Base-by-base conservation (phyloP, 2,329 filamentous ascomycete genomes). In the Fusarium solani-melongenae region DNA sequence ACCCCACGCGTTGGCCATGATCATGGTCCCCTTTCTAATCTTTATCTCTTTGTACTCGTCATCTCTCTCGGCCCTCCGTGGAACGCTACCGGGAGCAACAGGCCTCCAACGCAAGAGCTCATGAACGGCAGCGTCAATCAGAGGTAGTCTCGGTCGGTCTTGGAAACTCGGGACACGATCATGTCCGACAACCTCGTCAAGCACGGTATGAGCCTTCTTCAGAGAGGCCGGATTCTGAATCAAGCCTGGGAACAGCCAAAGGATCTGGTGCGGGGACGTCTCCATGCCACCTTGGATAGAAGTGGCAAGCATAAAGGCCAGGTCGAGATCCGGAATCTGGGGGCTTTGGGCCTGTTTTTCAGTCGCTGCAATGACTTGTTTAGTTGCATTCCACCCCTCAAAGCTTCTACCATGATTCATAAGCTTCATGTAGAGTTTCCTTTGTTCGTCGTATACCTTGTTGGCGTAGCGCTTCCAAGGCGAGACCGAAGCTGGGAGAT, bases 1-100 rank as follows among this genome's bases (percentile, higher is more conserved):
- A 29, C 77, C 77, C 78, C 82, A 86, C 15, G 79, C 76, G 55
- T 86, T 86, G 20, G 82, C 71, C n/a, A 87, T 75, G 27, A 88
- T 69, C 5, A 81, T 80, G 0, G 83, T 81, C 5, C 82, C 83
- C 51, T 83, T 83, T 79, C 10, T 4, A 38, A 57, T 57, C 15
- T 39, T 57, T 24, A 57, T 17, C 4, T 22, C 53, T 7, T 27
- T 76, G 64, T 83, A 83, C 34, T 74, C 75, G 53, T 83, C 77
- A 27, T 81, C 79, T 27, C 70, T 74, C n/a, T 79, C 81, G 2
- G 81, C 81, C 49, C 81, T 79, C 24, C 83, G 60, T 39, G 65
- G 65, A 29, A 63, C 55, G 27, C 62, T 60, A 12, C 62, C 62
- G 10, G 62, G 62, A 31, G 62, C 24, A 20, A 60, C 58, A 17